Base-by-base conservation (phyloP, 768 basidiomycete species). In the Suillus brevipes region DNA sequence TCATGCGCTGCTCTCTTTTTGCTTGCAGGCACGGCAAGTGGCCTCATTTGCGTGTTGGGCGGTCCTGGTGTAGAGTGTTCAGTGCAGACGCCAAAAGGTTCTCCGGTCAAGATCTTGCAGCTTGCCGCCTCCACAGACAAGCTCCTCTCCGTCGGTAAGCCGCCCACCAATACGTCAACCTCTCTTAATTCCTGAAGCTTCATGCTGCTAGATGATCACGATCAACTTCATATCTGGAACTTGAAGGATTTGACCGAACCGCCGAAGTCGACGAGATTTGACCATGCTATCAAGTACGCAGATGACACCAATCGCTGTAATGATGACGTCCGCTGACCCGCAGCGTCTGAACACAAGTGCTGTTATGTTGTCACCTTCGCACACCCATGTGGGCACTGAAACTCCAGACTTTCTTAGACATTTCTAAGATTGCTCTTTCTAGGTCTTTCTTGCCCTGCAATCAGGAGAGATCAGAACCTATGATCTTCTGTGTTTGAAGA, bases 381-480 rank as follows among this genome's bases (percentile, higher is more conserved):
- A 91, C 71, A 83, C 86, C 6, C 92, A 93, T 78, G 89, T 92
- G 70, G 58, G 83, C 79, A 52, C n/a, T 49, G 52, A 6, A 67
- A 53, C 18, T 64, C 66, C 66, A 37, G 23, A 16, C 20, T n/a
- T n/a, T n/a, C 28, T 56, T 72, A 31, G 8, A 47, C 58, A 68
- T 61, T 31, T 53, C 49, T 60, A 55, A 36, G 59, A 60, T 47
- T 57, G 37, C 9, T 57, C 23, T 13, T 43, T 12, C 50, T 42
- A 85, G 81, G 76, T 79, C 18, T 85, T 86, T 72, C 66, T 87
- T 47, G 84, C 81, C 16, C 72, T 85, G 20, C 77, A 83, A 63
- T 81, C 82, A 61, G 87, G 87, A 37, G 87, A 89, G 58, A 82
- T 94, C 66, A 84, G 85, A 68, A 88, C 89, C 3, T 95, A 89